These are phyloP conservation scores for Naganishia vishniacii DNA, from an alignment of 768 basidiomycete species.

Conservation along the genomic window DNA sequence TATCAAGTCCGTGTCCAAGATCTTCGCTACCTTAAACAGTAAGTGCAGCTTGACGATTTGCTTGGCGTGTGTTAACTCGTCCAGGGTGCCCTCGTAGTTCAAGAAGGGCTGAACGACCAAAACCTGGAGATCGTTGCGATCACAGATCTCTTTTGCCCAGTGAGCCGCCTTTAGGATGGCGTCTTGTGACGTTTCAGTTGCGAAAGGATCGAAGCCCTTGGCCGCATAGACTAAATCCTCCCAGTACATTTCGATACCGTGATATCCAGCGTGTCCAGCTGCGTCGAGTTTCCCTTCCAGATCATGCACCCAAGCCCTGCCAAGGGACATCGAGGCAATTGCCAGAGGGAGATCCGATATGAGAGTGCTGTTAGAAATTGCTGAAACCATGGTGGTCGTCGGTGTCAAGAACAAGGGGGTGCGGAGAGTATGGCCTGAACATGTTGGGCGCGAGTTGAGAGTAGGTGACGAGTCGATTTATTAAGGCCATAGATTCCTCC, in stretches of 20 bases:
- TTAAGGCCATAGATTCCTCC: no score
- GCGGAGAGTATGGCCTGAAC: no score
- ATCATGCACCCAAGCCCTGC: conserved; percentile 17
- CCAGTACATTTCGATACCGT: conserved; percentile 18
- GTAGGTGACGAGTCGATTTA: no score
- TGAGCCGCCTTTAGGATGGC: conserved; percentile 2
- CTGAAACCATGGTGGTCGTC: neutral
- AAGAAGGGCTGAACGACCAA: conserved; percentile 14
- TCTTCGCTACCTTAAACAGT: conserved; percentile 15
- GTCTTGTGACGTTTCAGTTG: conserved; percentile 10
- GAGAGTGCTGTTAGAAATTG: conserved; percentile 7
- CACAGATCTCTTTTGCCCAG: conserved; percentile 11
- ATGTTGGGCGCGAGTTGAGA: no score
- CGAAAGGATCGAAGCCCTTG: conserved; percentile 10
- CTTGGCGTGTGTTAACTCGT: conserved; percentile 13
- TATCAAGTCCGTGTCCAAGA: conserved; percentile 17
- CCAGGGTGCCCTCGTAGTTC: conserved; percentile 11
- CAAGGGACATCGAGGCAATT: conserved; percentile 15
- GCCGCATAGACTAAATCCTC: conserved; percentile 15
- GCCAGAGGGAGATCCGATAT: conserved; percentile 8
- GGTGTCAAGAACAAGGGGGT: no score
- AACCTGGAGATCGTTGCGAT: conserved; percentile 14
- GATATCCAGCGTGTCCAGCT: conserved; percentile 15
- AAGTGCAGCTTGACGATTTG: conserved; percentile 12
- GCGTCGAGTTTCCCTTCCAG: conserved; percentile 17